Conservation (phyloP, 352 stramenopile genomes). For the Pythium chondricola region DNA sequence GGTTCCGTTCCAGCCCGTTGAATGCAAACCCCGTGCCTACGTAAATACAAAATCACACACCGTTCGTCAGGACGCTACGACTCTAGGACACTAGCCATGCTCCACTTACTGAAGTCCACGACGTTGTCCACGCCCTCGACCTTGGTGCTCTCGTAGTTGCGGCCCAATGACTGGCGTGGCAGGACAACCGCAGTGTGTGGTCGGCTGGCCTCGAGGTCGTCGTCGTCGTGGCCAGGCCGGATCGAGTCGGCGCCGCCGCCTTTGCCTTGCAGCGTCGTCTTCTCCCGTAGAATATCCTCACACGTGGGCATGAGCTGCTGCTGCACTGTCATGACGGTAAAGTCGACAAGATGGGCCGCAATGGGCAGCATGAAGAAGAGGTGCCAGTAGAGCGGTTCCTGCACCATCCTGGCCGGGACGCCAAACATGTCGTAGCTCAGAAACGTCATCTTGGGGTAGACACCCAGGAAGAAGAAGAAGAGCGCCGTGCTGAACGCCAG, state of each 20-base stretch:
- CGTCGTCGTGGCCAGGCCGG: not conserved
- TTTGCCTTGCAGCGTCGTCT: constrained; percentile 14
- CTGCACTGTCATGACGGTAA: constrained; percentile 26
- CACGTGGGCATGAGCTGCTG: constrained; percentile 47
- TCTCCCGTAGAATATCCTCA: constrained; percentile 62
- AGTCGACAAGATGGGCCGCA: constrained; percentile 36
- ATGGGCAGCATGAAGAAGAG: constrained; percentile 47
- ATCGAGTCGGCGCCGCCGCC: constrained; percentile 8
- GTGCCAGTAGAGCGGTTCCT: constrained; percentile 43
- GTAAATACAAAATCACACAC: constrained; percentile 1
- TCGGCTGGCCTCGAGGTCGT: not conserved
- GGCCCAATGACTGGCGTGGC: constrained; percentile 8
- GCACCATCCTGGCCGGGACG: constrained; percentile 35
- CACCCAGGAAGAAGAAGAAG: constrained; percentile 59
- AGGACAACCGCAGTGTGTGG: constrained; percentile 8
- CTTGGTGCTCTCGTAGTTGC: not conserved
- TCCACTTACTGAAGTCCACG: not conserved
- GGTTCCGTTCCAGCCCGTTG: constrained; percentile 21
- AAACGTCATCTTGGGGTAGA: constrained; percentile 63
- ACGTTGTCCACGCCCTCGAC: not conserved
- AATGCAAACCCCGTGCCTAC: constrained; percentile 30
- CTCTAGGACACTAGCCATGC: not conserved
- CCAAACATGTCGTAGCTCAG: constrained; percentile 64
- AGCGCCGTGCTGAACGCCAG: constrained; percentile 49
- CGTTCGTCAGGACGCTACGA: no score